Base-by-base conservation (phyloP, 2,329 filamentous ascomycete genomes). In the Fusarium gaditjirri region DNA sequence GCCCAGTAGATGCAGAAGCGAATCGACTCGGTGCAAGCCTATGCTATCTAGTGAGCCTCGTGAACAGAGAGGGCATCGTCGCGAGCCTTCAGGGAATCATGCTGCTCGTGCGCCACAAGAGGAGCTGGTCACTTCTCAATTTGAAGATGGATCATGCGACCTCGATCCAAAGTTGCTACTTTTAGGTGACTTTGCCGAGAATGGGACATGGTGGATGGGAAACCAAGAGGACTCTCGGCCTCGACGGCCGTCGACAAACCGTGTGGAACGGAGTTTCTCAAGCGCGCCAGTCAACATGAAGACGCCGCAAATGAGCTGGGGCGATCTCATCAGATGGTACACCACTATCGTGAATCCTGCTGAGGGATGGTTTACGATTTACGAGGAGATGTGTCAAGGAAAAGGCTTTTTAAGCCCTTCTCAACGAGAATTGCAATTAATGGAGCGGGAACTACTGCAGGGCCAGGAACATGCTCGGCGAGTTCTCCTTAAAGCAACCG, bases 141-240 rank as follows among this genome's bases (percentile, higher is more conserved):
- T 56, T 25, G 74, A 79, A 12, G 71, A 74, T 27, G 42, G 65
- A 36, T 58, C 74, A 23, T 76, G 74, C 59, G 91, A 93, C 54
- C 81, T 94, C 25, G 93, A 96, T 78, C 89, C 92, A 2, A 96
- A 94, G 77, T 87, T 92, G 9, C 83, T 95, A 25, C 84, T 94
- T 11, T 80, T 95, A 5, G 93, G 93, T 5, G 89, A 95, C 75
- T 86, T 95, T 72, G 92, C 91, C 2, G 93, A 96, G 78, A 96
- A 96, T 77, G 93, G 92, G 5, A 89, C 88, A 12, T 95, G 93
- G 93, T 95, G 93, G 93, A 91, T 91, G 50, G 92, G 91, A 4
- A 86, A 86, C 53, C 84, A 87, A 76, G 79, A 85, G 39, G 80
- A 83, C 25, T 49, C 63, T 31, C 58, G 56, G 27, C 55, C 71